A percentile compares a stretch with the other conserved stretches of the same genome.
These are phyloP conservation scores for Oenanthe sinensis DNA, from an alignment of 129 eudicot genomes.

Conservation along the genomic window DNA sequence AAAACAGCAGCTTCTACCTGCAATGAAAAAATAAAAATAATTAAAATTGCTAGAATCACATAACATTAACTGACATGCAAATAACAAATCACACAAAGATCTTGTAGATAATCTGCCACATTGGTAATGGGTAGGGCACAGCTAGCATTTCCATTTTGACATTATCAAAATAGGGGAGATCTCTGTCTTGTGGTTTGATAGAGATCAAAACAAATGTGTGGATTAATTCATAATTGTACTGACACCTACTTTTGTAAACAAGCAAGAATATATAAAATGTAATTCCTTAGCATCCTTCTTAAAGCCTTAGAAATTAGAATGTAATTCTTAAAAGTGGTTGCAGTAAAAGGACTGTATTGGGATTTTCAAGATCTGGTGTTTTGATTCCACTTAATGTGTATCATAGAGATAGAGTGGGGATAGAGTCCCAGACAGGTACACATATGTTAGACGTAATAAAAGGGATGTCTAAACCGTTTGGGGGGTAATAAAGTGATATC, in stretches of 20 bases:
- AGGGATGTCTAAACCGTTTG: neutral
- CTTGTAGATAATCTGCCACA: neutral
- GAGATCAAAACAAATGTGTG: neutral
- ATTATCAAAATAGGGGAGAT: neutral
- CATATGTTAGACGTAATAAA: neutral
- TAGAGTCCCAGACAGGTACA: neutral
- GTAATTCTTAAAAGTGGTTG: neutral
- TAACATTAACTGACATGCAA: neutral
- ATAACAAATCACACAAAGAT: neutral
- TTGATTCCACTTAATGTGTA: neutral
- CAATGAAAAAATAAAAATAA: neutral
- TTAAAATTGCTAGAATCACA: neutral
- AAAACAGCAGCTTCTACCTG: slow-evolving; percentile 96
- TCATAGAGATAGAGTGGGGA: neutral
- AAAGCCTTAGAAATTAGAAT: neutral
- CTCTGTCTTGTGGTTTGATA: neutral
- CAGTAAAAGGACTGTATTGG: neutral
- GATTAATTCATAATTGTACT: neutral
- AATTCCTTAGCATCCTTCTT: neutral
- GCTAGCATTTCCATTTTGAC: neutral
- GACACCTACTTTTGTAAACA: neutral
- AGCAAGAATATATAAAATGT: neutral
- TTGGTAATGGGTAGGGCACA: neutral
- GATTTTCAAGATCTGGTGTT: neutral
- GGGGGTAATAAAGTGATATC: too few relatives aligned